Conservation (phyloP, 805 yeast species). For the Blastobotrys chiropterorum region DNA sequence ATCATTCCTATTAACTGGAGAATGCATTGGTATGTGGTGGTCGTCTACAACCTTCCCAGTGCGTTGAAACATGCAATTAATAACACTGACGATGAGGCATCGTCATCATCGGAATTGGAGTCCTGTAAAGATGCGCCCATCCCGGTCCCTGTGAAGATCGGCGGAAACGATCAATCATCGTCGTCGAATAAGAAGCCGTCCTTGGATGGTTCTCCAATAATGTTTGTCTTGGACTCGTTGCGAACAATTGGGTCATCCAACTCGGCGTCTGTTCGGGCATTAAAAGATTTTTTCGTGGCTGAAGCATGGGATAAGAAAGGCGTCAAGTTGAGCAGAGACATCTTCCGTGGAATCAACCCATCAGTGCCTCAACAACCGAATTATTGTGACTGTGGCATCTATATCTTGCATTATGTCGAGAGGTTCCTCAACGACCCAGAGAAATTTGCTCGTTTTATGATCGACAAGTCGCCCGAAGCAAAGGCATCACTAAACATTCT, state of each 20-base stretch:
- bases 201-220: constrained; percentile 28
- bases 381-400: constrained; percentile 92
- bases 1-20: constrained; percentile 77
- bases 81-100: background rate
- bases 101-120: background rate
- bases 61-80: constrained; percentile 9
- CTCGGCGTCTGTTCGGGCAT: constrained; percentile 34
- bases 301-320: constrained; percentile 64
- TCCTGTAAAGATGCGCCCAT: background rate
- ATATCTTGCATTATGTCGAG: constrained; percentile 54
- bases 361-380: constrained; percentile 79
- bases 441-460: constrained; percentile 17
- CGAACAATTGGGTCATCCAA: constrained; percentile 22
- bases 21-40: constrained; percentile 83
- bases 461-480: constrained; percentile 4
- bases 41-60: constrained; percentile 47
- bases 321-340: constrained; percentile 39
- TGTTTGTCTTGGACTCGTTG: constrained; percentile 72
- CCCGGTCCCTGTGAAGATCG: constrained; percentile 2
- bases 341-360: constrained; percentile 44
- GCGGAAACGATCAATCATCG: constrained; percentile 1
- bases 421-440: constrained; percentile 26
- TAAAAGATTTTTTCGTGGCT: constrained; percentile 52
- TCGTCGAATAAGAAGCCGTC: constrained; percentile 1
- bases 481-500: constrained; percentile 4